Evolutionary conservation across 2,329 filamentous ascomycete genomes (phyloP), one percentile per base, ranked within the genome.

Genomic region (Sporothrix sp.): DNA sequence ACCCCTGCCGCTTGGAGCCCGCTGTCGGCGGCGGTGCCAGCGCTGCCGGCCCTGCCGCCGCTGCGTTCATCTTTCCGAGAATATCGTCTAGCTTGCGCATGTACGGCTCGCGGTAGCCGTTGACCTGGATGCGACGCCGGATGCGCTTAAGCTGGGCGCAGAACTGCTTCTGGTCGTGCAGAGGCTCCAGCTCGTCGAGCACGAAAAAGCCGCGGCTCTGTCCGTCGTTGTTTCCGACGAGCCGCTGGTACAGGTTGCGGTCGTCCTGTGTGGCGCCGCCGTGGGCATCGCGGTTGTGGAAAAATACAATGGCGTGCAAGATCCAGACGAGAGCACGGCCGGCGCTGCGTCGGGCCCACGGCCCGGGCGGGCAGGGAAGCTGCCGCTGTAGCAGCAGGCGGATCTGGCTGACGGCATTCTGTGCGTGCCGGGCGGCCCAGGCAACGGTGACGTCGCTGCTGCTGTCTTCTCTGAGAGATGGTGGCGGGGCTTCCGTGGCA

Each of bases 381-480:
- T 52, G 18, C 44, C 56, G 38, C n/a, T 39, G 49, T 16, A 55
- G 60, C 51, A 66, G 65, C 11, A 76, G 65, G 14, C 66, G 63
- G 52, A 79, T 71, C 52, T 71, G 68, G 28, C 59, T 56, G 11
- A 71, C 63, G 23, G 70, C 69, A 18, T 66, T 65, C 7, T 63
- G 57, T 27, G 79, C 66, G 50, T 77, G 75, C 5, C 58, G 61
- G 1, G 72, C 69, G 3, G 74, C 75, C 76, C 76, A 79, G 8
- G 62, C 48, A 1, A 74, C 71, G 52, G 74, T 59, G 16, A 62
- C 18, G 25, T 32, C n/a, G 35, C 10, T 10, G 18, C 9, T 25
- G 18, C 10, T 10, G 20, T 13, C 14, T 7, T 30, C 27, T n/a
- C 30, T 20, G 30, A 35, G 1, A 10, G 40, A 16, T 14, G 27